These are phyloP conservation scores for Sophora flavescens DNA, from an alignment of 306 rosid genomes.

Conservation along the genomic window DNA sequence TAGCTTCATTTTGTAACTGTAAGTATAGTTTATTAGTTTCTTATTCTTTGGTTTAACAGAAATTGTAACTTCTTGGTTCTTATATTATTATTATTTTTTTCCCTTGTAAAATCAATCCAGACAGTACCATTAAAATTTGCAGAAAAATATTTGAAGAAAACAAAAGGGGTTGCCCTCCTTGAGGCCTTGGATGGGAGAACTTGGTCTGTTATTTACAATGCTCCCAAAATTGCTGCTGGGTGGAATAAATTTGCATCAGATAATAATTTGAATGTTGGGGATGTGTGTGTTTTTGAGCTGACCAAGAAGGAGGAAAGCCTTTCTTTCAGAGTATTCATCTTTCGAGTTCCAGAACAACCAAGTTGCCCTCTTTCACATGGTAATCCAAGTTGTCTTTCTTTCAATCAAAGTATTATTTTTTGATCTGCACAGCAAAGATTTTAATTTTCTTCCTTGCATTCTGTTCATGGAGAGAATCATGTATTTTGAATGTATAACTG, in stretches of 20 bases:
- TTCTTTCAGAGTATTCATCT: constrained; percentile 12
- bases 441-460: background rate
- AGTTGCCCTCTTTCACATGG: constrained; percentile 15
- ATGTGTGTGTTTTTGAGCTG: constrained; percentile 36
- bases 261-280: constrained; percentile 41
- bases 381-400: background rate
- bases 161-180: background rate
- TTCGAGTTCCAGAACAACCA: background rate
- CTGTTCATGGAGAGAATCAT: background rate
- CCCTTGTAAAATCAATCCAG: constrained; percentile 23
- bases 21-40: background rate
- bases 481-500: background rate
- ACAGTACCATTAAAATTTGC: constrained; percentile 12
- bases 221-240: constrained; percentile 3
- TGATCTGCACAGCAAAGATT: background rate
- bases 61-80: background rate
- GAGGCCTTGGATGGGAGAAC: constrained; percentile 8
- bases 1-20: background rate
- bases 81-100: background rate
- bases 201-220: background rate
- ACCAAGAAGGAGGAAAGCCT: background rate
- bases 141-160: constrained; percentile 2
- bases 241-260: constrained; percentile 51
- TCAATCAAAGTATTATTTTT: background rate
- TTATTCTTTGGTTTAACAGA: background rate